Evolutionary conservation across 2,329 filamentous ascomycete species (phyloP), one percentile per base, ranked within the genome.

Genomic region (Clonostachys byssicola): DNA sequence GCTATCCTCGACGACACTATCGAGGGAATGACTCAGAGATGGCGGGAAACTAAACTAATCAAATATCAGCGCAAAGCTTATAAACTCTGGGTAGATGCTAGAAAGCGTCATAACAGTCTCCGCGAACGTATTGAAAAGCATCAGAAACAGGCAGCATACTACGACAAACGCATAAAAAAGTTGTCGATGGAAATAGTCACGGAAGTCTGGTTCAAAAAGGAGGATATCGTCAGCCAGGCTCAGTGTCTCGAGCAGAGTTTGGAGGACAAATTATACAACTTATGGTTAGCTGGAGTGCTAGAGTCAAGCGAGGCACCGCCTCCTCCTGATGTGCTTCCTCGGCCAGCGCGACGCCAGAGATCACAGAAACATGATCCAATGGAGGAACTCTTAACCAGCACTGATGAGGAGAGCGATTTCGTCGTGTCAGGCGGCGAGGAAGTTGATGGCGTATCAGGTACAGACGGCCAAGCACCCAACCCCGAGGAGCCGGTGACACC

Each of bases 171-270:
- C 10, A 70, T 92, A 33, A 59, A 61, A n/a, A 81, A 75, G 42
- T 63, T 83, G 14, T 72, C 73, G 10, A 56, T 70, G 2, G 74
- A 81, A 17, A 79, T 90, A 34, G 52, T 72, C 18, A 54, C 60
- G 1, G 66, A 75, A 14, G 60, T 71, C 33, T 89, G 84, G 78
- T 61, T 65, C 12, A 77, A 68, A 8, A 66, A 69, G 18, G 56
- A 63, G 2, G 73, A 83, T 13, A 59, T 94, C 13, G 66, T 71
- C 23, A 67, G 64, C 6, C 78, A 82, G 55, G 82, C 83, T 43
- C 64, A 67, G 12, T 75, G 68, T 35, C 67, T 95, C 47, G 83
- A 92, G 49, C 68, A 72, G 5, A 89, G 75, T 5, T 65, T 96
- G 1, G 75, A 80, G 35, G 77, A 86, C 47, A 77, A 78, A 43